phyloP scores from a whole-genome alignment of 768 basidiomycete genomes.

The Stropharia rugosoannulata region DNA sequence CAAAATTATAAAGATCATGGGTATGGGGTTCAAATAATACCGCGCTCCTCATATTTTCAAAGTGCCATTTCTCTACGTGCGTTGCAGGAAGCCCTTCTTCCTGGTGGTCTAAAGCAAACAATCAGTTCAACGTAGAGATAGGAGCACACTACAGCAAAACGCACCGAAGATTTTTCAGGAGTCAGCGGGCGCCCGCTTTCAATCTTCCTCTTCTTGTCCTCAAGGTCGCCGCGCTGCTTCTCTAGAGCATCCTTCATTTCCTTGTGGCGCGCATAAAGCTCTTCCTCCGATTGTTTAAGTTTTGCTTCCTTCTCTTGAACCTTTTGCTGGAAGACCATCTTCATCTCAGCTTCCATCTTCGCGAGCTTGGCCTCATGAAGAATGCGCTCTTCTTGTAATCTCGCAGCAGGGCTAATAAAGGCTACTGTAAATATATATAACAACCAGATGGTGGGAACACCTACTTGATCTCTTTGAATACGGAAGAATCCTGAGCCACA shows the following conservation, averaged over 20 bases:
- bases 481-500: slow-evolving; percentile 93
- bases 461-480: slow-evolving; percentile 99
- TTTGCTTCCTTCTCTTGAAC: slow-evolving; percentile 99
- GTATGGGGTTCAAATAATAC: slow-evolving; percentile 18
- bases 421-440: slow-evolving; percentile 3
- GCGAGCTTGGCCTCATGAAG: slow-evolving; percentile 96
- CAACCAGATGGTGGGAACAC: slow-evolving; percentile 27
- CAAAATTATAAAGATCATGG: slow-evolving; percentile 27
- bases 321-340: slow-evolving; percentile 99
- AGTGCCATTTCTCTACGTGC: slow-evolving; percentile 43
- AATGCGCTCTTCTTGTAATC: slow-evolving; percentile 93
- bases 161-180: slow-evolving; percentile 87
- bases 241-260: slow-evolving; percentile 99
- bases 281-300: slow-evolving; percentile 98
- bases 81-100: slow-evolving; percentile 73
- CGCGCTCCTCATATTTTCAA: slow-evolving; percentile 26
- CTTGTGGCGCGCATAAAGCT: slow-evolving; percentile 96
- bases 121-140: slow-evolving; percentile 10
- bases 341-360: slow-evolving; percentile 99
- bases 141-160: slow-evolving; percentile 28
- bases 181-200: slow-evolving; percentile 94
- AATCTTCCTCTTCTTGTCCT: slow-evolving; percentile 97
- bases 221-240: slow-evolving; percentile 92
- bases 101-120: slow-evolving; percentile 45
- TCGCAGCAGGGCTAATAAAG: slow-evolving; percentile 79